Evolutionary conservation across 2,329 filamentous ascomycete species (phyloP).

Genomic region (Fusarium hostae): DNA sequence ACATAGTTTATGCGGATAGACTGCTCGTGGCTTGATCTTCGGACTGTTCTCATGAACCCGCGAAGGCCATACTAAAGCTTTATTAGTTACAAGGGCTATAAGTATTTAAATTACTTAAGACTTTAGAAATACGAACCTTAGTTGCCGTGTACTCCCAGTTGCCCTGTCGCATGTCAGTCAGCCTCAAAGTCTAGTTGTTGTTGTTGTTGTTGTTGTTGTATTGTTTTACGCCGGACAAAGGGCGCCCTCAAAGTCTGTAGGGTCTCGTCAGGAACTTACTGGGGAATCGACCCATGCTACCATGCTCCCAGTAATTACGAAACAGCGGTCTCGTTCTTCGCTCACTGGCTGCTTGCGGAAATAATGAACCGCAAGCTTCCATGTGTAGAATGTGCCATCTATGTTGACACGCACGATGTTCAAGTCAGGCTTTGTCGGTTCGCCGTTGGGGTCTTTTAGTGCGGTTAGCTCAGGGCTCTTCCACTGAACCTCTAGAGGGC

Average conservation of each 20-base stretch:
- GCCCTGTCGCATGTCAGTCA: neutral
- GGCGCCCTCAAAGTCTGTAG: accelerated
- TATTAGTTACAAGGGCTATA: too few relatives aligned
- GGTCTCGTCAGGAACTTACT: slow-evolving; percentile 9
- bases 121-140: too few relatives aligned
- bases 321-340: slow-evolving; percentile 55
- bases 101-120: too few relatives aligned
- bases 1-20: slow-evolving; percentile 60
- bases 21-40: slow-evolving; percentile 47
- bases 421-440: slow-evolving; percentile 52
- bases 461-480: neutral
- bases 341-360: slow-evolving; percentile 55
- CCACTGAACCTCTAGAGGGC: neutral
- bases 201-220: too few relatives aligned
- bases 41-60: slow-evolving; percentile 31
- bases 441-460: slow-evolving; percentile 18
- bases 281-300: slow-evolving; percentile 60
- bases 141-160: slow-evolving; percentile 41
- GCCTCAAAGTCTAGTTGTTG: too few relatives aligned
- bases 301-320: slow-evolving; percentile 61
- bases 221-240: too few relatives aligned
- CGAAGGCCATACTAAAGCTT: slow-evolving; percentile 24
- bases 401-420: slow-evolving; percentile 56
- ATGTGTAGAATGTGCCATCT: slow-evolving; percentile 56
- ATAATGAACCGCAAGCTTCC: slow-evolving; percentile 59